These are phyloP conservation scores for Astrephomene gubernaculifera DNA, from an alignment of 139 green algal genomes.

Conservation along the genomic window DNA sequence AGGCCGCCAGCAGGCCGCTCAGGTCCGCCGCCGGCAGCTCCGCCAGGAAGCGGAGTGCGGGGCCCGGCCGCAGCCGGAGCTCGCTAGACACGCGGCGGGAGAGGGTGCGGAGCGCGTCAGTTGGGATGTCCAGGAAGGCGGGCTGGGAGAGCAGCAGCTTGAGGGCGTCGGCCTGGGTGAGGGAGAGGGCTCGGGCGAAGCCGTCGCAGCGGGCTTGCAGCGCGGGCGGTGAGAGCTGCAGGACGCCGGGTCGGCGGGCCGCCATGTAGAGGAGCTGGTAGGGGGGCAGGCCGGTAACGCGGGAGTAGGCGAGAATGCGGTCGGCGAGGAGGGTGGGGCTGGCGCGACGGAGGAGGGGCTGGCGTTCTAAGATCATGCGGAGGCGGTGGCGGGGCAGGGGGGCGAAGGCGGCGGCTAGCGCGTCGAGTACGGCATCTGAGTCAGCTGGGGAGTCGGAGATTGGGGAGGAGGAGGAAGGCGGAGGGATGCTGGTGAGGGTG, in stretches of 20 bases:
- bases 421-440: slow-evolving; percentile 10
- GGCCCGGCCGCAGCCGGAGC: not conserved
- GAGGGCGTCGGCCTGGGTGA: not conserved
- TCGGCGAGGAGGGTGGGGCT: slow-evolving; percentile 1
- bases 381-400: slow-evolving; percentile 25
- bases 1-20: not conserved
- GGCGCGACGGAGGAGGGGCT: slow-evolving; percentile 19
- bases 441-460: not conserved
- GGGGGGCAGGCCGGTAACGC: not conserved
- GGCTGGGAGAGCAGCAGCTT: slow-evolving; percentile 27
- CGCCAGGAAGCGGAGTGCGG: not conserved
- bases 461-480: too few relatives aligned
- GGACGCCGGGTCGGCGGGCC: slow-evolving; percentile 7
- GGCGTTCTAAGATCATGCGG: slow-evolving; percentile 25
- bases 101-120: not conserved
- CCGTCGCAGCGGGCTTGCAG: not conserved
- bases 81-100: not conserved
- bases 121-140: slow-evolving; percentile 4
- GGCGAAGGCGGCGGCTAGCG: slow-evolving; percentile 15
- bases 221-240: not conserved
- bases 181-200: not conserved
- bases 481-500: too few relatives aligned
- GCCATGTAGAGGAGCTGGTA: slow-evolving; percentile 42
- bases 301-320: slow-evolving; percentile 9
- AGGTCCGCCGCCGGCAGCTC: slow-evolving; percentile 8